A percentile compares a stretch with the other conserved stretches of the same genome.
Evolutionary conservation across 1,284 basidiomycete genomes (phyloP).

Genomic region (Tranzscheliella williamsii): DNA sequence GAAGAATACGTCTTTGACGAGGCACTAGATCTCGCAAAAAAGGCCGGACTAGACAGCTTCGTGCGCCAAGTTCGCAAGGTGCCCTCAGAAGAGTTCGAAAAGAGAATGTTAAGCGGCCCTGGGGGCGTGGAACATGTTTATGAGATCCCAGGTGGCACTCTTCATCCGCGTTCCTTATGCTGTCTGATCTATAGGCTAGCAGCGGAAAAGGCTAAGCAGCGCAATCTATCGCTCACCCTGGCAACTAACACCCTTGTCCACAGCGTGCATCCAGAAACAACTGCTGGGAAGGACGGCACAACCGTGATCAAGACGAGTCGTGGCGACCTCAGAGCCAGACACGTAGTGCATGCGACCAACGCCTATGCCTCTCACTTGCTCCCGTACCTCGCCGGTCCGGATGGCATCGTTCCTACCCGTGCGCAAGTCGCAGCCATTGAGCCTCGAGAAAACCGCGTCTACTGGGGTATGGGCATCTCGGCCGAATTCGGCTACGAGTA

Average conservation of each 20-base stretch:
- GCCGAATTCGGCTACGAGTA: slow-evolving; percentile 69
- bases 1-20: slow-evolving; percentile 33
- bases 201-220: not conserved
- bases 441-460: slow-evolving; percentile 59
- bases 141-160: slow-evolving; percentile 37
- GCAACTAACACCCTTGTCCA: slow-evolving; percentile 25
- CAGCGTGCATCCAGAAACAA: not conserved
- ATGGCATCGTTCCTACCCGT: slow-evolving; percentile 70
- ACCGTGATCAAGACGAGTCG: not conserved
- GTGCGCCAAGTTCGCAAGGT: slow-evolving; percentile 21
- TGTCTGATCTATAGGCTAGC: slow-evolving; percentile 14
- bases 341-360: slow-evolving; percentile 79
- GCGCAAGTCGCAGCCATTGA: slow-evolving; percentile 73
- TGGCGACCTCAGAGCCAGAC: slow-evolving; percentile 64
- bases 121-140: slow-evolving; percentile 20
- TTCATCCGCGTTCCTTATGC: slow-evolving; percentile 39
- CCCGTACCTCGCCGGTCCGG: slow-evolving; percentile 67
- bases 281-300: not conserved
- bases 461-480: slow-evolving; percentile 31
- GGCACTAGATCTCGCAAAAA: slow-evolving; percentile 14
- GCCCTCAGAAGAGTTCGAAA: slow-evolving; percentile 14
- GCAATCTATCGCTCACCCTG: slow-evolving; percentile 11
- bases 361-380: slow-evolving; percentile 73
- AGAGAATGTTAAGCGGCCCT: slow-evolving; percentile 13
- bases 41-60: slow-evolving; percentile 10